Conservation (phyloP, 257 asterid genomes). For the Fraxinus cuspidata region DNA sequence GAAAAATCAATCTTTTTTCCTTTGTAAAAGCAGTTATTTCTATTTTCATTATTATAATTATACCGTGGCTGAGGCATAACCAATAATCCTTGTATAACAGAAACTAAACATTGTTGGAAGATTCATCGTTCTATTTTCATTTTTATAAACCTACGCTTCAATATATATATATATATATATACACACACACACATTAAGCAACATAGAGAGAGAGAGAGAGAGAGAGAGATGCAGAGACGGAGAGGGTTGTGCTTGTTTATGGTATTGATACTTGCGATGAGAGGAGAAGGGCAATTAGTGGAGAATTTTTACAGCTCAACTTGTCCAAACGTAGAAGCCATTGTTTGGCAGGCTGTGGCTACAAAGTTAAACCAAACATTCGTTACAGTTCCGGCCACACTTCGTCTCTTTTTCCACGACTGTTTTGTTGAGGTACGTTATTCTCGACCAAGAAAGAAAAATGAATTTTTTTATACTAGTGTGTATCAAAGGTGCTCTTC, state of each 20-base stretch:
- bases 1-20: too few relatives aligned
- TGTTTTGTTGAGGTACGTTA: constrained; percentile 61
- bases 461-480: background rate
- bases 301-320: constrained; percentile 49
- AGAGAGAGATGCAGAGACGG: background rate
- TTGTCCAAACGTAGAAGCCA: constrained; percentile 62
- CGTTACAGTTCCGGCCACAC: constrained; percentile 66
- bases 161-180: too few relatives aligned
- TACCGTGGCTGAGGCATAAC: too few relatives aligned
- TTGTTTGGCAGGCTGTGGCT: constrained; percentile 45
- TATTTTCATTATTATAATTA: too few relatives aligned
- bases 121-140: too few relatives aligned
- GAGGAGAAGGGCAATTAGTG: constrained; percentile 49
- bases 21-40: too few relatives aligned
- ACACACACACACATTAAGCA: too few relatives aligned
- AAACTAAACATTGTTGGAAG: too few relatives aligned
- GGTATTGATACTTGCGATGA: constrained; percentile 18
- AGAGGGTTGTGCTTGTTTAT: constrained; percentile 32
- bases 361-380: constrained; percentile 47
- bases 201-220: too few relatives aligned
- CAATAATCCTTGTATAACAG: too few relatives aligned
- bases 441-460: background rate
- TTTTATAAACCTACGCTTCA: too few relatives aligned
- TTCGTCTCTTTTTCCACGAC: constrained; percentile 75
- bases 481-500: background rate